Conservation (phyloP, 2,329 filamentous ascomycete genomes). For the Ascochyta lentis region DNA sequence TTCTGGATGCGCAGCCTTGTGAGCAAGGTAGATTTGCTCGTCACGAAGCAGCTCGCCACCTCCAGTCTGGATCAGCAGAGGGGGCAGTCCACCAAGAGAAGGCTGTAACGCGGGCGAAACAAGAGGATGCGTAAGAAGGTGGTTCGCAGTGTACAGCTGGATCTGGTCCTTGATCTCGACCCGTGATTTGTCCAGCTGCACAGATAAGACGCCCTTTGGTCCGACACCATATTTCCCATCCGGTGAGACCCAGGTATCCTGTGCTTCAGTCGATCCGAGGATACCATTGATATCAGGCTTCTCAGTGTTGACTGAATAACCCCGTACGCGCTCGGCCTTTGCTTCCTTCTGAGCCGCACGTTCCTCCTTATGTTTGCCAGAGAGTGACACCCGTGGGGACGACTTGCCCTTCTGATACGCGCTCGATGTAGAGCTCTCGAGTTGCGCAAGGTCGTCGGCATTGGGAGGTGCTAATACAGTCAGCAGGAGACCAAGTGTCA, state of each 20-base stretch:
- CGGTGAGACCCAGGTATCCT: constrained; percentile 32
- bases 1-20: constrained; percentile 87
- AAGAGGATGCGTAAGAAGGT: constrained; percentile 82
- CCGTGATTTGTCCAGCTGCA: constrained; percentile 67
- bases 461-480: constrained; percentile 70
- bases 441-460: constrained; percentile 69
- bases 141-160: constrained; percentile 85
- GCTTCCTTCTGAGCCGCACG: constrained; percentile 45
- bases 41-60: constrained; percentile 90
- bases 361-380: constrained; percentile 27
- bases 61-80: constrained; percentile 83
- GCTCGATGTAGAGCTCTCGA: constrained; percentile 41
- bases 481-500: not conserved
- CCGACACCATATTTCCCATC: constrained; percentile 49
- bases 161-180: constrained; percentile 89
- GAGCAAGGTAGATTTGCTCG: constrained; percentile 93
- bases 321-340: constrained; percentile 43
- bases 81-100: constrained; percentile 86
- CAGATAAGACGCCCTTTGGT: constrained; percentile 58
- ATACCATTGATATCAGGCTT: constrained; percentile 22
- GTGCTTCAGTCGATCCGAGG: constrained; percentile 11
- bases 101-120: constrained; percentile 90
- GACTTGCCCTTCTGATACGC: constrained; percentile 17
- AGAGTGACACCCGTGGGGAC: constrained; percentile 14
- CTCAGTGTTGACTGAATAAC: constrained; percentile 41